Conservation (phyloP, 1,284 basidiomycete species). For the Moesziomyces antarcticus region DNA sequence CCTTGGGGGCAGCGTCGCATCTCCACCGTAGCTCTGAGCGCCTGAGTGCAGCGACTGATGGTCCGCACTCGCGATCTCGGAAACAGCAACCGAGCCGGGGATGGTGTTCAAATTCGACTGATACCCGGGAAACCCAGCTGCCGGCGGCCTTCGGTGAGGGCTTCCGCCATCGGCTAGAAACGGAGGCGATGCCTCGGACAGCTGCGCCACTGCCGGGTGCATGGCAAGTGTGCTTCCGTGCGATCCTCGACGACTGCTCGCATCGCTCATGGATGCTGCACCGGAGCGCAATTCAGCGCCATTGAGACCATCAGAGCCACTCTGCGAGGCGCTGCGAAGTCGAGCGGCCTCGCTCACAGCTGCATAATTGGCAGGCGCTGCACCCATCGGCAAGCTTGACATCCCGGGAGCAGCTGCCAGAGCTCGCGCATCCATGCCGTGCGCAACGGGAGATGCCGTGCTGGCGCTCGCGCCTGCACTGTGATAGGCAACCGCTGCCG, state of each 20-base stretch:
- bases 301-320: neutral
- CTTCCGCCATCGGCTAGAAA: slow-evolving; percentile 7
- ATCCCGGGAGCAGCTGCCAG: slow-evolving; percentile 5
- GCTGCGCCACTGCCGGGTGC: slow-evolving; percentile 8
- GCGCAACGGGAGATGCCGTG: slow-evolving; percentile 2
- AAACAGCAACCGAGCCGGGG: slow-evolving; percentile 28
- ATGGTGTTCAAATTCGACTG: slow-evolving; percentile 26
- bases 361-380: slow-evolving; percentile 24
- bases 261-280: slow-evolving; percentile 6
- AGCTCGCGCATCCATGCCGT: slow-evolving; percentile 1
- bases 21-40: neutral
- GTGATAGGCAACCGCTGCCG: slow-evolving; percentile 25
- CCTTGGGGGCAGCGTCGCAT: slow-evolving; percentile 18
- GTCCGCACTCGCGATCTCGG: slow-evolving; percentile 24
- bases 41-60: slow-evolving; percentile 23
- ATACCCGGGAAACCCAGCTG: slow-evolving; percentile 14
- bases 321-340: slow-evolving; percentile 10
- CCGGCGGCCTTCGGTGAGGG: slow-evolving; percentile 14
- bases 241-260: slow-evolving; percentile 20
- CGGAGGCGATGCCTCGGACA: slow-evolving; percentile 8
- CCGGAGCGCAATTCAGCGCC: slow-evolving; percentile 11
- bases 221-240: slow-evolving; percentile 14
- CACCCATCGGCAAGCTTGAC: slow-evolving; percentile 25
- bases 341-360: slow-evolving; percentile 21
- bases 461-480: slow-evolving; percentile 1